These are phyloP conservation scores for Aspergillaceae sp. DNA, from an alignment of 2,329 filamentous ascomycete species.

Conservation along the genomic window DNA sequence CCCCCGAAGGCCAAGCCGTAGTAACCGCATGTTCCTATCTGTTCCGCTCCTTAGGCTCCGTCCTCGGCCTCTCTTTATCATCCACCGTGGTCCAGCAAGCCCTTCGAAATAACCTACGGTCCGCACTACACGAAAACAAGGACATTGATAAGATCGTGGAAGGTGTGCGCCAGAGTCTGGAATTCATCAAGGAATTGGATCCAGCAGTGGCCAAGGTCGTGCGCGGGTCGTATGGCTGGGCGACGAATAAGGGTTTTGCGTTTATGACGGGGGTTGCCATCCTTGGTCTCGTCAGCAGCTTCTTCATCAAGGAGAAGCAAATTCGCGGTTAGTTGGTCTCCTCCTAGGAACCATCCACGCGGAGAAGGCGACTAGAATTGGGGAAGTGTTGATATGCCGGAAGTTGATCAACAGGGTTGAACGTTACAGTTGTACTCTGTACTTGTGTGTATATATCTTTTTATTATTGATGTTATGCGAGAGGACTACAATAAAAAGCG, in stretches of 20 bases:
- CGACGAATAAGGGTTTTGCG: constrained; percentile 44
- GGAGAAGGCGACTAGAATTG: no score
- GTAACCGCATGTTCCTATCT: constrained; percentile 73
- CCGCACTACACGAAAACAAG: constrained; percentile 47
- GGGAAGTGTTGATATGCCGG: no score
- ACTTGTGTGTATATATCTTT: no score
- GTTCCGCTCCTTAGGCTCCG: constrained; percentile 63
- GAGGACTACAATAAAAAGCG: no score
- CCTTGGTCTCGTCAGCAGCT: constrained; percentile 37
- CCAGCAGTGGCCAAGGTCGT: constrained; percentile 53
- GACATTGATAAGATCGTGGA: constrained; percentile 59
- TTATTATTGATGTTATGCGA: no score
- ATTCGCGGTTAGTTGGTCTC: constrained; percentile 28
- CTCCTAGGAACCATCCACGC: background rate
- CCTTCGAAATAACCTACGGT: constrained; percentile 50
- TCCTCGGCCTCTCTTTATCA: constrained; percentile 59
- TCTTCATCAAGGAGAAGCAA: constrained; percentile 52
- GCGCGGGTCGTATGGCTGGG: constrained; percentile 55
- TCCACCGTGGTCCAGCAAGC: constrained; percentile 64
- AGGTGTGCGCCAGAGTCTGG: constrained; percentile 60
- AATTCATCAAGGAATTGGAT: constrained; percentile 58
- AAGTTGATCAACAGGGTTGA: no score
- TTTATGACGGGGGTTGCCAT: constrained; percentile 44
- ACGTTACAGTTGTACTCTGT: no score
- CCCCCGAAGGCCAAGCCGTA: constrained; percentile 60